Percentiles rank a stretch among this genome's conserved stretches.
Conservation (phyloP, 805 yeast species). For the Ogataea nitratoaversa region DNA sequence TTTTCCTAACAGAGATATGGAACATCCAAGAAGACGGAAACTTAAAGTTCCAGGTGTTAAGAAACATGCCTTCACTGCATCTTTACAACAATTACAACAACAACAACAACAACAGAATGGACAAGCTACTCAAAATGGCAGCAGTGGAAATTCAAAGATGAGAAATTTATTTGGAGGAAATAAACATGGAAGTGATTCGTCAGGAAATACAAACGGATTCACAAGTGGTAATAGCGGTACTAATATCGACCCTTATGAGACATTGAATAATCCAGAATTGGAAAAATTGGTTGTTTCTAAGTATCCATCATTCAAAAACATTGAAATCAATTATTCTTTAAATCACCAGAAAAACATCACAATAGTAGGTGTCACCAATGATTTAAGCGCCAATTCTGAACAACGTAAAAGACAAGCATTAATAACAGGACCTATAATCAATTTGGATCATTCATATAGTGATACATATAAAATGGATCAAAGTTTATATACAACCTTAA, state of each 20-base stretch:
- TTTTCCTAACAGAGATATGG: slow-evolving; percentile 38
- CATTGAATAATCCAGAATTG: slow-evolving; percentile 18
- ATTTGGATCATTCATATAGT: slow-evolving; percentile 65
- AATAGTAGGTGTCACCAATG: slow-evolving; percentile 41
- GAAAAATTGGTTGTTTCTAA: slow-evolving; percentile 17
- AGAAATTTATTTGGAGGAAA: slow-evolving; percentile 18
- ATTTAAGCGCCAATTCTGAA: slow-evolving; percentile 50
- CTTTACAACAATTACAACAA: slow-evolving; percentile 15
- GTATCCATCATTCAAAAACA: slow-evolving; percentile 32
- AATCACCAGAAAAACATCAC: slow-evolving; percentile 43
- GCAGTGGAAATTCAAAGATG: slow-evolving; percentile 9
- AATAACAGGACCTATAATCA: slow-evolving; percentile 75
- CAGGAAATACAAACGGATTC: slow-evolving; percentile 17
- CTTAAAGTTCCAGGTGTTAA: slow-evolving; percentile 36
- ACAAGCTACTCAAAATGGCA: not conserved
- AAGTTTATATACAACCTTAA: slow-evolving; percentile 60
- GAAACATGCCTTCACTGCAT: slow-evolving; percentile 34
- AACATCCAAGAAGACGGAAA: slow-evolving; percentile 35
- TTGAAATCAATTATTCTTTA: slow-evolving; percentile 33
- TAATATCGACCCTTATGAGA: slow-evolving; percentile 5
- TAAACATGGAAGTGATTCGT: slow-evolving; percentile 5
- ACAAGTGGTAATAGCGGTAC: slow-evolving; percentile 2
- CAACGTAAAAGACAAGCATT: slow-evolving; percentile 75
- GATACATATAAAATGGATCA: slow-evolving; percentile 46
- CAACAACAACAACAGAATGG: slow-evolving; percentile 7